phyloP scores from a whole-genome alignment of 768 basidiomycete genomes.

The Pleurotus platypus region DNA sequence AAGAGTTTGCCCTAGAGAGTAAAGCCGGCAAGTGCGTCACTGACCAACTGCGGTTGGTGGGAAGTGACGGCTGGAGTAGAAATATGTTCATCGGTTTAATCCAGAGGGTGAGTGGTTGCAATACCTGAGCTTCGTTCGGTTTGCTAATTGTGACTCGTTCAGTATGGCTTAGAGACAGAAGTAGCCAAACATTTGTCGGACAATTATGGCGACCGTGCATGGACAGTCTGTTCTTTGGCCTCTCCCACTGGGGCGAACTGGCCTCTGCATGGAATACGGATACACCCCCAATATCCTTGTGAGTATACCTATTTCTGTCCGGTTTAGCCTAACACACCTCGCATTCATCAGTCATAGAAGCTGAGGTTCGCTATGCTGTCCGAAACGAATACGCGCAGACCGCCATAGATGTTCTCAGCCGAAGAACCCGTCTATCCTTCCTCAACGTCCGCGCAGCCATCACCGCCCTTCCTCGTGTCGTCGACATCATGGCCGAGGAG shows the following conservation, averaged over 20 bases:
- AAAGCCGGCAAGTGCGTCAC: conserved; percentile 70
- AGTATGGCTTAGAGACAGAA: conserved; percentile 90
- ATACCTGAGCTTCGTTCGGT: neutral
- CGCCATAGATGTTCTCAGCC: conserved; percentile 90
- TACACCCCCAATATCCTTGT: conserved; percentile 78
- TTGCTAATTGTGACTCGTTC: neutral
- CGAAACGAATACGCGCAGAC: conserved; percentile 89
- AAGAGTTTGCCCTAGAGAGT: conserved; percentile 65
- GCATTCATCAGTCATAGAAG: conserved; percentile 67
- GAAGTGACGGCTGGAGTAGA: conserved; percentile 90
- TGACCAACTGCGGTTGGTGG: conserved; percentile 76
- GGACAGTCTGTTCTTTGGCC: conserved; percentile 86
- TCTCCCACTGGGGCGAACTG: conserved; percentile 72
- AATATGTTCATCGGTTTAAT: conserved; percentile 98
- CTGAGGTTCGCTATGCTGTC: conserved; percentile 87
- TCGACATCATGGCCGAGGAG: conserved; percentile 89
- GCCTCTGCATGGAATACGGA: conserved; percentile 82
- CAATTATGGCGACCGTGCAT: conserved; percentile 94
- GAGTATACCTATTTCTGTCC: conserved; percentile 17
- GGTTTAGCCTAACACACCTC: neutral
- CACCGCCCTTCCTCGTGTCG: conserved; percentile 78
- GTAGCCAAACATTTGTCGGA: conserved; percentile 93
- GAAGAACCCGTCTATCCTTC: conserved; percentile 89
- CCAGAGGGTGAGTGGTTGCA: conserved; percentile 61
- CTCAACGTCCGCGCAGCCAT: conserved; percentile 86